A percentile compares a stretch with the other conserved stretches of the same genome.
These are phyloP conservation scores for Emmonsiellopsis sp. DNA, from an alignment of 2,329 filamentous ascomycete genomes.

Conservation along the genomic window DNA sequence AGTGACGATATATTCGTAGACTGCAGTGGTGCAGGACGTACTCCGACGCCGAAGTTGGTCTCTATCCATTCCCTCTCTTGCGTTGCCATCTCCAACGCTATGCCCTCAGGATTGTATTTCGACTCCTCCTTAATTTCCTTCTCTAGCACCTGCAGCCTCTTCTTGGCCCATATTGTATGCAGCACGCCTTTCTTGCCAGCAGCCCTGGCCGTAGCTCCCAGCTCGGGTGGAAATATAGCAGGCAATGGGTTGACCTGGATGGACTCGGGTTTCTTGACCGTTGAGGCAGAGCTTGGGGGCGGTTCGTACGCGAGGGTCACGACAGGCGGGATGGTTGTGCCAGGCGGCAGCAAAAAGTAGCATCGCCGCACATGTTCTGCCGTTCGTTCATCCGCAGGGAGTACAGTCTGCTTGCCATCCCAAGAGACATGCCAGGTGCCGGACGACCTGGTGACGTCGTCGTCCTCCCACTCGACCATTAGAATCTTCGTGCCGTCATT, in stretches of 20 bases:
- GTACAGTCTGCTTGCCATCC: constrained; percentile 67
- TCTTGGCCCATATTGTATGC: constrained; percentile 86
- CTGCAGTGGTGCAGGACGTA: constrained; percentile 25
- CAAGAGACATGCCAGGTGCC: constrained; percentile 71
- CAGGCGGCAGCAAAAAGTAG: constrained; percentile 73
- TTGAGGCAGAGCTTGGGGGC: constrained; percentile 31
- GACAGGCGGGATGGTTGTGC: constrained; percentile 60
- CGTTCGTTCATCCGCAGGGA: constrained; percentile 55
- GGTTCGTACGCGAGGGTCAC: constrained; percentile 55
- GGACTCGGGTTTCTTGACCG: constrained; percentile 31
- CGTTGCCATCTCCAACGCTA: constrained; percentile 74
- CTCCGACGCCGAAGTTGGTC: constrained; percentile 60
- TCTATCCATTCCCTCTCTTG: constrained; percentile 82
- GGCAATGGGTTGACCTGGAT: constrained; percentile 70
- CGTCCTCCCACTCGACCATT: constrained; percentile 84
- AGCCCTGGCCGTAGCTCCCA: constrained; percentile 57
- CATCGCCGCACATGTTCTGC: constrained; percentile 52
- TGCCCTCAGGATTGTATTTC: constrained; percentile 65
- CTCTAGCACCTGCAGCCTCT: constrained; percentile 64
- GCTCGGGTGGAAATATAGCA: constrained; percentile 71
- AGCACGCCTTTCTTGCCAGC: constrained; percentile 71
- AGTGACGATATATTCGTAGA: constrained; percentile 28
- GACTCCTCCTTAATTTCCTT: constrained; percentile 68
- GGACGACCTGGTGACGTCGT: constrained; percentile 39
- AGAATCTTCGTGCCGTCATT: constrained; percentile 84